phyloP scores from a whole-genome alignment of 352 stramenopile genomes.

The Elongisporangium anandrum region DNA sequence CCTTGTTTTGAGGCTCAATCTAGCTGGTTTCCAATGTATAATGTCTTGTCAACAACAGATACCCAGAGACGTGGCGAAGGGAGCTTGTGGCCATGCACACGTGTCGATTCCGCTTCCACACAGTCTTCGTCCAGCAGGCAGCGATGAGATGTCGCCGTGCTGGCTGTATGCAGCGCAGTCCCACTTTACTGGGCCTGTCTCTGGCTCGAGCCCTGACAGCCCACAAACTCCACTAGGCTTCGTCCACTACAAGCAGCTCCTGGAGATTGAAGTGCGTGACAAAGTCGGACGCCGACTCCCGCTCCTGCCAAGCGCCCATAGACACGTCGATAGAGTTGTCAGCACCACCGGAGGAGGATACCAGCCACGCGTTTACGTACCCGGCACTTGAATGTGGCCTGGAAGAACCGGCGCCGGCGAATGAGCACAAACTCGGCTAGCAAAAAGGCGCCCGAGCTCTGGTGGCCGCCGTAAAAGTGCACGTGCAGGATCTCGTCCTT shows the following conservation, averaged over 20 bases:
- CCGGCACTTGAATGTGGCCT: slow-evolving; percentile 81
- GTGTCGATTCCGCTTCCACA: background rate
- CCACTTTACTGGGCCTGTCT: background rate
- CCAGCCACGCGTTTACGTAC: slow-evolving; percentile 15
- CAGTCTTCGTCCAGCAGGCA: background rate
- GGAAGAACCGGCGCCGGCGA: slow-evolving; percentile 69
- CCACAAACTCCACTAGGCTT: background rate
- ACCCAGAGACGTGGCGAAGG: background rate
- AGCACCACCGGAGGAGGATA: background rate
- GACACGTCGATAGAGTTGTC: slow-evolving; percentile 4
- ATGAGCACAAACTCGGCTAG: slow-evolving; percentile 78
- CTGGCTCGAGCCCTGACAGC: background rate
- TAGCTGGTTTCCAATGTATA: too few relatives aligned
- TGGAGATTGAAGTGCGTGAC: slow-evolving; percentile 72
- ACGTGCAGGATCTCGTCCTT: slow-evolving; percentile 58
- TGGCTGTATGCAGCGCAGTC: background rate
- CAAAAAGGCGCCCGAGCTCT: slow-evolving; percentile 46
- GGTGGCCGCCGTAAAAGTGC: slow-evolving; percentile 64
- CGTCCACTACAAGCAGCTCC: slow-evolving; percentile 44
- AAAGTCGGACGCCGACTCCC: slow-evolving; percentile 47
- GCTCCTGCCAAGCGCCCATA: slow-evolving; percentile 23
- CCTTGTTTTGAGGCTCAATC: background rate
- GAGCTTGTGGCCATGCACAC: background rate
- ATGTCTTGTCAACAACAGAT: background rate
- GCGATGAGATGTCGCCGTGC: background rate